phyloP scores from a whole-genome alignment of 2,329 filamentous ascomycete genomes.

The Cladosporium oxysporum region DNA sequence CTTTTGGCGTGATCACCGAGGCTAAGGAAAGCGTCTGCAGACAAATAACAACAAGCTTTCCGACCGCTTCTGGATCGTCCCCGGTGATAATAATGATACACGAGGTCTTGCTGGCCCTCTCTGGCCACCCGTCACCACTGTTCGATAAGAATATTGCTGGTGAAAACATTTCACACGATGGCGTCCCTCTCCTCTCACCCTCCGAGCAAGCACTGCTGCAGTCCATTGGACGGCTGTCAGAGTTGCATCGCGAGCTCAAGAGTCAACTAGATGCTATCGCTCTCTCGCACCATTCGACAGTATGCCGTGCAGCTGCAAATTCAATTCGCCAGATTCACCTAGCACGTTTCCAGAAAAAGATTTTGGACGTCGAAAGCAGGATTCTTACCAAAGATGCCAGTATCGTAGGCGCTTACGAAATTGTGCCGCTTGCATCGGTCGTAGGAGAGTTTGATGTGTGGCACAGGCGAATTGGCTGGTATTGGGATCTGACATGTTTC shows the following conservation, averaged over 20 bases:
- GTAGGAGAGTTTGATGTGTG: constrained; percentile 85
- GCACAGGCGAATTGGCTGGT: constrained; percentile 82
- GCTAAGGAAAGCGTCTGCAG: background rate
- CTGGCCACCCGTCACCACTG: constrained; percentile 87
- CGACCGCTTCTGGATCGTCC: background rate
- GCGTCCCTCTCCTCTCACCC: constrained; percentile 61
- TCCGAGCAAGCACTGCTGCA: constrained; percentile 80
- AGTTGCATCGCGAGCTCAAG: constrained; percentile 73
- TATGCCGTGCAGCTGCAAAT: constrained; percentile 84
- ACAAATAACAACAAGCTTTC: constrained; percentile 3
- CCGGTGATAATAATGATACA: constrained; percentile 72
- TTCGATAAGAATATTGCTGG: constrained; percentile 59
- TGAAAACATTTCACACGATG: constrained; percentile 36
- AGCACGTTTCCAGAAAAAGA: constrained; percentile 75
- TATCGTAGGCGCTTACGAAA: constrained; percentile 87
- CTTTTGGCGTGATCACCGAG: background rate
- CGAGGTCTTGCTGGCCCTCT: constrained; percentile 95
- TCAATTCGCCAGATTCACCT: constrained; percentile 75
- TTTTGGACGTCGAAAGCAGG: constrained; percentile 78
- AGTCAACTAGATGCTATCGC: constrained; percentile 67
- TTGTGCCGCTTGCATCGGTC: constrained; percentile 85
- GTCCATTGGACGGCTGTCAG: constrained; percentile 74
- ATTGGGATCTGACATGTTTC: constrained; percentile 71
- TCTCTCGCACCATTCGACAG: constrained; percentile 71
- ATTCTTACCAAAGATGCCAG: constrained; percentile 75